phyloP scores from a whole-genome alignment of 352 stramenopile genomes.

The Phytophthora ramorum region DNA sequence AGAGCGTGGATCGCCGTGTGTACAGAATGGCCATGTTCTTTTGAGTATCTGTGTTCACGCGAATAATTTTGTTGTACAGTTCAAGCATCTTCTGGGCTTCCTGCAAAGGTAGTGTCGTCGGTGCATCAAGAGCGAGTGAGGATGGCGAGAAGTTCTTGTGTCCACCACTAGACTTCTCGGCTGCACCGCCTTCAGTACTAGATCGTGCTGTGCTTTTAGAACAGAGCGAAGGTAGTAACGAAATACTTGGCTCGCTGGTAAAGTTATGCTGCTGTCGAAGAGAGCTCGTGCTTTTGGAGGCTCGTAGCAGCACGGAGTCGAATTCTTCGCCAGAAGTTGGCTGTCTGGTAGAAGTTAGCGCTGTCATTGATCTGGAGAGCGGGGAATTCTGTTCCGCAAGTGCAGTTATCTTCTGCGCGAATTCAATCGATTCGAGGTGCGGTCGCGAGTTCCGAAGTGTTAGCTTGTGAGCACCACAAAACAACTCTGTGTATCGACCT shows the following conservation, averaged over 20 bases:
- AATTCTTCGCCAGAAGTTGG: slow-evolving; percentile 10
- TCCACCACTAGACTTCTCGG: slow-evolving; percentile 14
- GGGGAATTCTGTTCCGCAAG: slow-evolving; percentile 18
- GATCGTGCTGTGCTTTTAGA: slow-evolving; percentile 9
- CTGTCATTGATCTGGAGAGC: slow-evolving; percentile 17
- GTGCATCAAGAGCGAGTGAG: slow-evolving; percentile 34
- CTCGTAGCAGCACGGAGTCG: slow-evolving; percentile 42
- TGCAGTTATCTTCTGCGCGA: slow-evolving; percentile 22
- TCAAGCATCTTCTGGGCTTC: slow-evolving; percentile 56
- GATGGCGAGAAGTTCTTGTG: slow-evolving; percentile 25
- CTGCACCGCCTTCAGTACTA: slow-evolving; percentile 1
- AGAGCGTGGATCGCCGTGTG: slow-evolving; percentile 64
- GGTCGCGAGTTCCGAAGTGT: slow-evolving; percentile 63
- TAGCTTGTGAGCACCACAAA: slow-evolving; percentile 67
- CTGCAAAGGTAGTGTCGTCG: slow-evolving; percentile 26
- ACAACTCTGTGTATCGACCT: slow-evolving; percentile 53
- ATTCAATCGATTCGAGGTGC: slow-evolving; percentile 45
- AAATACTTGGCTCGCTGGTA: slow-evolving; percentile 26
- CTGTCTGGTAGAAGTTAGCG: slow-evolving; percentile 9
- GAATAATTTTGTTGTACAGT: slow-evolving; percentile 75
- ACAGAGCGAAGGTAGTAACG: slow-evolving; percentile 28
- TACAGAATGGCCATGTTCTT: slow-evolving; percentile 68
- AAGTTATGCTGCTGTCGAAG: slow-evolving; percentile 43
- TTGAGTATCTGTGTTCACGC: slow-evolving; percentile 50
- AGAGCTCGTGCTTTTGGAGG: slow-evolving; percentile 40